phyloP scores from a whole-genome alignment of 2,329 filamentous ascomycete species.

The Hypoxylon sp. region DNA sequence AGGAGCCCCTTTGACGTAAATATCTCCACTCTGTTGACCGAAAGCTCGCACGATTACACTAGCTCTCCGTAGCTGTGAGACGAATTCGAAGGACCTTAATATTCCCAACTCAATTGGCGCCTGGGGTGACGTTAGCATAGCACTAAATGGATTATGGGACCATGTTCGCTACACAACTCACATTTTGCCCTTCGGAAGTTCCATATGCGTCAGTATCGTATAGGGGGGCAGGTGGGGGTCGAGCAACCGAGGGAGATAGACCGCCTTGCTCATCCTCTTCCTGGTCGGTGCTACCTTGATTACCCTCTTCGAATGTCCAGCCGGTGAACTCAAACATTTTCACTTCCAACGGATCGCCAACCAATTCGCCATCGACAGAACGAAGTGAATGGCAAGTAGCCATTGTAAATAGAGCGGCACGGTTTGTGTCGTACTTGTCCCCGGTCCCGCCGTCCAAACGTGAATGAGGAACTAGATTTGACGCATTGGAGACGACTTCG shows the following conservation, averaged over 20 bases:
- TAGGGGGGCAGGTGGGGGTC: constrained; percentile 75
- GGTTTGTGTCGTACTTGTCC: constrained; percentile 53
- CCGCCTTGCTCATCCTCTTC: constrained; percentile 81
- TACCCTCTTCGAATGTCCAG: constrained; percentile 93
- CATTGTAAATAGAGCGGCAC: constrained; percentile 89
- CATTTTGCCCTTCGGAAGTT: constrained; percentile 46
- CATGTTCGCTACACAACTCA: constrained; percentile 30
- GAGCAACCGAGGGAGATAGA: constrained; percentile 87
- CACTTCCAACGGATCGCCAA: constrained; percentile 93
- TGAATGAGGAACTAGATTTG: constrained; percentile 65
- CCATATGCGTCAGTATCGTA: constrained; percentile 56
- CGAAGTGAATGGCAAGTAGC: constrained; percentile 95
- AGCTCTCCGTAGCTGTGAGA: constrained; percentile 89
- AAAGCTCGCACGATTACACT: constrained; percentile 94
- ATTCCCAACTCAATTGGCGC: constrained; percentile 86
- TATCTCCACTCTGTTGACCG: constrained; percentile 82
- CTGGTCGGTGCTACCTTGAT: constrained; percentile 71
- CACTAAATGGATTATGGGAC: constrained; percentile 30
- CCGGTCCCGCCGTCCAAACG: constrained; percentile 47
- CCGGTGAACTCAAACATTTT: constrained; percentile 99
- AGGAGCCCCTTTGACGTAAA: constrained; percentile 96
- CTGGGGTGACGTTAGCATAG: constrained; percentile 42
- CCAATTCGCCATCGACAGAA: constrained; percentile 85
- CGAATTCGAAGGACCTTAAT: constrained; percentile 91
- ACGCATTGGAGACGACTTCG: constrained; percentile 77